Evolutionary conservation across 805 yeast genomes (phyloP), one percentile per base, ranked within the genome.

Genomic region (Candida michaelii): DNA sequence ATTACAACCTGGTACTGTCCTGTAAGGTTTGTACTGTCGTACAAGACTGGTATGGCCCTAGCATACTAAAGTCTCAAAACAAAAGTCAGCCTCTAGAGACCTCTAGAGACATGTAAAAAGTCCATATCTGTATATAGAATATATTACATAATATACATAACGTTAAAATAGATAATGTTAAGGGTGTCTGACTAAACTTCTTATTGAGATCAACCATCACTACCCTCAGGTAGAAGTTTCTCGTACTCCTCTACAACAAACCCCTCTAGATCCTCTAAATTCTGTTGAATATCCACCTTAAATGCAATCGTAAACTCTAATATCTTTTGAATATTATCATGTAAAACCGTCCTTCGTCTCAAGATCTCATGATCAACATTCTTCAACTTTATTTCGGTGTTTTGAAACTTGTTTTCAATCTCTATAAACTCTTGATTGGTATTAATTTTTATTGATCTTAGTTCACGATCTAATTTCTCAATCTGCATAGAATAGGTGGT

Each of bases 261-360:
- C 30, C 59, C 65, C 50, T 80, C 83, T 47, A 80, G 69, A 27
- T 74, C 81, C 52, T 82, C 87, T 36, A 86, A 67, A 40, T 78
- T 74, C 15, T 74, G 71, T 56, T 86, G 91, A 33, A 85, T 74
- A 45, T 76, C 78, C 48, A 82, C 63, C 63, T 87, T 87, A 63
- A 87, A 83, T 36, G 71, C 74, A 38, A 84, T 74, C 16, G 82
- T 76, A 43, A 65, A 70, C 45, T 81, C 81, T 50, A 88, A 77
- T 52, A 81, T 72, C 43, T 73, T 72, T 40, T 76, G 77, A 24
- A 83, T 73, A 44, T 77, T 76, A 33, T 73, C 71, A 48, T 76
- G 77, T 51, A 85, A 62, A 10, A 62, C 63, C 41, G 66, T 71
- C 25, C 80, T 69, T 35, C 76, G 69, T 36, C 68, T 65, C 42